phyloP scores from a whole-genome alignment of 2,329 filamentous ascomycete genomes.

The Hymenotorrendiella dingleyae region DNA sequence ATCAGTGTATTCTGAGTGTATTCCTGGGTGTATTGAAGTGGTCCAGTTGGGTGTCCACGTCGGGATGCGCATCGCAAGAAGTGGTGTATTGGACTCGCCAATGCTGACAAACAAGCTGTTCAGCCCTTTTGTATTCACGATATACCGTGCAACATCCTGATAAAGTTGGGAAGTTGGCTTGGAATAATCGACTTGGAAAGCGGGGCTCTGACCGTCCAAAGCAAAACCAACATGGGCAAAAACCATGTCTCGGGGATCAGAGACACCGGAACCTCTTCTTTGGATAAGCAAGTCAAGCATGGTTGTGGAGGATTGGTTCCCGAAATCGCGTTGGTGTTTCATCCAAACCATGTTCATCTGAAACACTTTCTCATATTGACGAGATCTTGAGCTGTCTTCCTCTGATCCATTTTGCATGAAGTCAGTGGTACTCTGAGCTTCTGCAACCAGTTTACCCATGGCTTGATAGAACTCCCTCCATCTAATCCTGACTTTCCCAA shows the following conservation, averaged over 20 bases:
- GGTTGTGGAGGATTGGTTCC: background rate
- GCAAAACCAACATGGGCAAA: constrained; percentile 1
- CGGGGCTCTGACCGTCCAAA: background rate
- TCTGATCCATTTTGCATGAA: too few species aligned
- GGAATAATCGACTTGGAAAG: constrained; percentile 3
- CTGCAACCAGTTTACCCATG: background rate
- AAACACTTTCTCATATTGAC: background rate
- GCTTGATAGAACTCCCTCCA: constrained; percentile 9
- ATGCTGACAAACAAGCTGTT: too few species aligned
- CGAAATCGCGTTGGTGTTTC: background rate
- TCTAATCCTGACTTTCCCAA: background rate
- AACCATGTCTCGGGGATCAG: constrained; percentile 2
- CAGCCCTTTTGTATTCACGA: too few species aligned
- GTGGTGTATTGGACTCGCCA: too few species aligned
- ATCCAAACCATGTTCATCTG: background rate
- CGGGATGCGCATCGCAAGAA: too few species aligned
- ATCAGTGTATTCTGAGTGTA: too few species aligned
- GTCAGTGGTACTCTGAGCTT: too few species aligned
- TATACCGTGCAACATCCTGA: too few species aligned
- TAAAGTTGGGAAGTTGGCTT: too few species aligned
- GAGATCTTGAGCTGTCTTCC: too few species aligned
- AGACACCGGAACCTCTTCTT: constrained; percentile 1
- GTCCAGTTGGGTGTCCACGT: too few species aligned
- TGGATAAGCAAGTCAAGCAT: background rate
- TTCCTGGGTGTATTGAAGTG: too few species aligned